Conservation (phyloP, 2,329 filamentous ascomycete species). For the Fusarium sp. region DNA sequence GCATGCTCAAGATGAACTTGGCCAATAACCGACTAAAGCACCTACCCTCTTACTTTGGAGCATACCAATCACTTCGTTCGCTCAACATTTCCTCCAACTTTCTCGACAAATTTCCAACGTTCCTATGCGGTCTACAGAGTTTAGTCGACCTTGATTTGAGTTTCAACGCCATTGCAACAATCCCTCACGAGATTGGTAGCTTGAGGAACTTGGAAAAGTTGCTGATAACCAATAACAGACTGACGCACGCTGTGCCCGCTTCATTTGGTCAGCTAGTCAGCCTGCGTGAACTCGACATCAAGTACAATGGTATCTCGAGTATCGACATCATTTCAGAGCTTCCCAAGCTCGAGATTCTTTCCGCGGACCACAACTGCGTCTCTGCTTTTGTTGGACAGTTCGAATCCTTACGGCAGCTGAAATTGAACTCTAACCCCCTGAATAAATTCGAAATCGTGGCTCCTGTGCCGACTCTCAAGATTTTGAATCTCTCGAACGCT, state of each 20-base stretch:
- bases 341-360: slow-evolving; percentile 87
- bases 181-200: slow-evolving; percentile 83
- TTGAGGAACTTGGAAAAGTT: slow-evolving; percentile 86
- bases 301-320: slow-evolving; percentile 89
- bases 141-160: slow-evolving; percentile 95
- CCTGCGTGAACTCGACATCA: slow-evolving; percentile 91
- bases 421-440: slow-evolving; percentile 94
- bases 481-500: slow-evolving; percentile 88
- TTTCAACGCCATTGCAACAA: slow-evolving; percentile 86
- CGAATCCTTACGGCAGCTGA: slow-evolving; percentile 82
- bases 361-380: slow-evolving; percentile 92
- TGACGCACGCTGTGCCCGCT: slow-evolving; percentile 79
- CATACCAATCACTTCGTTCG: slow-evolving; percentile 82
- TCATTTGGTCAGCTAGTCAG: slow-evolving; percentile 79
- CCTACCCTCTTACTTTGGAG: slow-evolving; percentile 84
- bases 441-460: slow-evolving; percentile 89
- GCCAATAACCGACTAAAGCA: slow-evolving; percentile 90
- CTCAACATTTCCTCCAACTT: slow-evolving; percentile 96
- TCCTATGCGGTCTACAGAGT: slow-evolving; percentile 83
- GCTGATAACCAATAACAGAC: slow-evolving; percentile 94
- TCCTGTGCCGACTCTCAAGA: slow-evolving; percentile 83
- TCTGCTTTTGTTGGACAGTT: slow-evolving; percentile 93
- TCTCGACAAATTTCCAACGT: slow-evolving; percentile 84
- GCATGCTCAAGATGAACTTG: slow-evolving; percentile 88
- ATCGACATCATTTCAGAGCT: slow-evolving; percentile 89